Evolutionary conservation across 805 yeast species (phyloP), one percentile per base, ranked within the genome.

Genomic region (Sungouiella thailandica): DNA sequence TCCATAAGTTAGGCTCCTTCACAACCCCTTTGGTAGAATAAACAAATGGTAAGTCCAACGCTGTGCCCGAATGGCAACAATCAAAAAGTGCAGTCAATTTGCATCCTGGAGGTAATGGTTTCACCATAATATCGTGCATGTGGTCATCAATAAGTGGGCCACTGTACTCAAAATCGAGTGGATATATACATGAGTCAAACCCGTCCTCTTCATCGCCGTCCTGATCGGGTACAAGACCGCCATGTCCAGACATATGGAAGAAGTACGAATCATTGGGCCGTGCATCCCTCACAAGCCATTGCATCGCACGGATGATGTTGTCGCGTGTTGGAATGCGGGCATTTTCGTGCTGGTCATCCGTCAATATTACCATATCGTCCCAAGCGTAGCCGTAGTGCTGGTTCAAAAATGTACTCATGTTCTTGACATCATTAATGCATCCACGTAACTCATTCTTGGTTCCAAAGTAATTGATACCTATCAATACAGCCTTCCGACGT

Each of bases 201-300:
- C 87, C 87, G 47, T 78, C 83, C 13, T 72, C 84, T 49, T 83
- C 90, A 50, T 83, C 93, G 16, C 87, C 87, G 48, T 78, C 76
- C 22, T 61, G 51, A 54, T 85, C 95, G 29, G 65, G 58, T 4
- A 78, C 74, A 50, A 78, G 83, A 2, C 93, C 87, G 19, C 95
- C 95, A 52, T 86, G 95, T 6, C 95, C 93, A 0, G 93, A 82
- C 53, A 80, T 85, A 55, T 86, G 95, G 69, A 86, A 76, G 47
- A 86, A 79, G 31, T 85, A 57, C 7, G 87, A 74, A 58, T 85
- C 95, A 46, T 85, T 83, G 11, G 93, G 80, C 44, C 62, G 65
- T 0, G 94, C 93, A 41, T 69, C 82, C 14, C 63, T 64, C 14
- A 81, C 89, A 15, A 85, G 69, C 95, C 95, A 85, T 36, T 72